Evolutionary conservation across 495 filamentous ascomycete genomes (phyloP).

Genomic region (Trypethelium eluteriae): DNA sequence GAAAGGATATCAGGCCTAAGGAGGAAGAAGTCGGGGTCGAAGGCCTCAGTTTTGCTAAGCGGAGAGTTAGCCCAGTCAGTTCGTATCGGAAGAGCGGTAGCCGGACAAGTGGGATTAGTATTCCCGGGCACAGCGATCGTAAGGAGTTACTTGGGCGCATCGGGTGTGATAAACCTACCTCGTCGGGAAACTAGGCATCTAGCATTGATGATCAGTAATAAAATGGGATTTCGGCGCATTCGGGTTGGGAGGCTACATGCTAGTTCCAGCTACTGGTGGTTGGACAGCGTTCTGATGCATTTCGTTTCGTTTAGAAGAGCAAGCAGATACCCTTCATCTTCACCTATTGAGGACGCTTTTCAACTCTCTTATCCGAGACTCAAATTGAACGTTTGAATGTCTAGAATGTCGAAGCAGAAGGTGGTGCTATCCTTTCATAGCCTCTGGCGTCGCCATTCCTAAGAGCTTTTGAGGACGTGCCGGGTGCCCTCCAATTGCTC

Average conservation of each 20-base stretch:
- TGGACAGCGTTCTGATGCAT: neutral
- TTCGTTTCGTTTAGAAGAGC: neutral
- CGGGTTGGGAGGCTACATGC: neutral
- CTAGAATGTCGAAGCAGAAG: neutral
- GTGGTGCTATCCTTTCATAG: no score
- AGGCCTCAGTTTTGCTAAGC: constrained; percentile 22
- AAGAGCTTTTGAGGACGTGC: no score
- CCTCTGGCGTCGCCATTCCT: no score
- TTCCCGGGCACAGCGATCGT: constrained; percentile 32
- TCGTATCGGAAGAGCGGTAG: constrained; percentile 12
- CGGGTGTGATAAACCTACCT: constrained; percentile 34
- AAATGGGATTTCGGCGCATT: neutral
- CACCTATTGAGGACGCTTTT: neutral
- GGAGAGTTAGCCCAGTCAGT: constrained; percentile 21
- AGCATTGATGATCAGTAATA: neutral
- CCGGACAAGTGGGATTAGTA: constrained; percentile 28
- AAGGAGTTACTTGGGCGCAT: constrained; percentile 35
- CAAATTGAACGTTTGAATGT: neutral
- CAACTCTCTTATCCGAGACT: neutral
- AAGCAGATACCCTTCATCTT: constrained; percentile 7
- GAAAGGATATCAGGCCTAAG: constrained; percentile 14
- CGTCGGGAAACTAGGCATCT: neutral
- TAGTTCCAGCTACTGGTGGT: neutral
- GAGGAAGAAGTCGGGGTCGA: constrained; percentile 64
- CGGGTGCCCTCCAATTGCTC: no score